Base-by-base conservation (phyloP, 164 flowering plant species). In the Tinospora cordifolia region DNA sequence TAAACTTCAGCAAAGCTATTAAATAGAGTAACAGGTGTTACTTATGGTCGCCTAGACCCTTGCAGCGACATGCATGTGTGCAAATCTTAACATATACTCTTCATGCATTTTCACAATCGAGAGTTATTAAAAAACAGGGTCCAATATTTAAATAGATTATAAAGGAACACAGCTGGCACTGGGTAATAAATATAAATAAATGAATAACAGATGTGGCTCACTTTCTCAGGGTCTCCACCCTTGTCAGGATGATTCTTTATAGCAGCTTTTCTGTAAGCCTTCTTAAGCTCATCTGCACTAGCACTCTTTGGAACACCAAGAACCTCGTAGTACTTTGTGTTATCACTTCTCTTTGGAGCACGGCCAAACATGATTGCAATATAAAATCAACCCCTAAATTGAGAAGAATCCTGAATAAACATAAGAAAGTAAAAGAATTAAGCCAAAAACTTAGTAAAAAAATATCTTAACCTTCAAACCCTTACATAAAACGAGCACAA, bases 171-270 rank as follows among this genome's bases (percentile, higher is more conserved):
- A 62, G 60, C 21, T 54, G 22, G n/a, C 3, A 62, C 36, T 19
- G 38, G 30, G 17, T 21, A 58, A 6, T 12, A 14, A 62, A 27
- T 26, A 26, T 6, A 12, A 13, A 25, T 22, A 15, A 26, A n/a
- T n/a, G n/a, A n/a, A n/a, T n/a, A n/a, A n/a, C n/a, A n/a, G 14
- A 57, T 4, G 17, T 10, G 12, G 57, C 38, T 22, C 22, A 72
- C 69, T 65, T 72, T 72, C 62, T 65, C 75, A 40, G 75, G 71
- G 25, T 73, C 75, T 67, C 75, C 71, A 57, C 75, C 75, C 66
- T 73, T 73, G 47, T 73, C 71, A 1, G 71, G 75, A 47, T 73
- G 75, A 24, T 67, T 73, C 67, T 73, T 73, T n/a, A 73, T 73
- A 17, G 75, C 75, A 67, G 75, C 75, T 62, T 60, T 73, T 60